Base-by-base conservation (phyloP, 306 rosid species). In the Dalbergia cultrata region DNA sequence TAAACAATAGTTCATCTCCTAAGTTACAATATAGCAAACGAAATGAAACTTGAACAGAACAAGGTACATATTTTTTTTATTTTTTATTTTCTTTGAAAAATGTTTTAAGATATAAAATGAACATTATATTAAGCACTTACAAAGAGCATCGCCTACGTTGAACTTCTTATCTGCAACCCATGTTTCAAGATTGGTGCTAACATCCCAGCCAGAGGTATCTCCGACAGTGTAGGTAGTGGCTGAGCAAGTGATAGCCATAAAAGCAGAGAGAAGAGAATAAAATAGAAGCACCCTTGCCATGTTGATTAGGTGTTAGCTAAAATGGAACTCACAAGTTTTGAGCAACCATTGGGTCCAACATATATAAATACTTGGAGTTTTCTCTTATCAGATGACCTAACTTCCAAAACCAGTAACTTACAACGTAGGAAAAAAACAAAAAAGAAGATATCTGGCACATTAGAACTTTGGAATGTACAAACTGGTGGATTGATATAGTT, bases 191-290 rank as follows among this genome's bases (percentile, higher is more conserved):
- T 89, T 63, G 7, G 92, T 75, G 86, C 99, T 95, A 31, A 93
- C 90, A 84, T 95, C 99, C 98, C 99, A 95, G 44, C 98, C 99
- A 34, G 99, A 84, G 82, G 0, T 84, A 84, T 83, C 99, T 33
- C 99, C 99, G n/a, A 95, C 99, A 8, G 3, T 45, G 69, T 91
- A 95, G 18, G 56, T 84, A 45, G 94, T 85, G 35, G 95, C 97
- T 70, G 85, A 82, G 78, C 92, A 87, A 73, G 75, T 81, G 53
- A 74, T 5, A 59, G 68, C 26, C 75, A 86, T 78, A 54, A 80
- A 62, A 76, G 74, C 67, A 85, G 77, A 62, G 12, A 87, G 13
- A 79, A 88, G 77, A 78, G 22, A 85, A 74, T 16, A 77, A 26
- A 81, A 14, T 6, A 79, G 52, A 43, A 86, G 10, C 39, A 80